Percentiles rank a stretch among this genome's conserved stretches.
Conservation (phyloP, 1,284 basidiomycete species). For the Melampsora americana region DNA sequence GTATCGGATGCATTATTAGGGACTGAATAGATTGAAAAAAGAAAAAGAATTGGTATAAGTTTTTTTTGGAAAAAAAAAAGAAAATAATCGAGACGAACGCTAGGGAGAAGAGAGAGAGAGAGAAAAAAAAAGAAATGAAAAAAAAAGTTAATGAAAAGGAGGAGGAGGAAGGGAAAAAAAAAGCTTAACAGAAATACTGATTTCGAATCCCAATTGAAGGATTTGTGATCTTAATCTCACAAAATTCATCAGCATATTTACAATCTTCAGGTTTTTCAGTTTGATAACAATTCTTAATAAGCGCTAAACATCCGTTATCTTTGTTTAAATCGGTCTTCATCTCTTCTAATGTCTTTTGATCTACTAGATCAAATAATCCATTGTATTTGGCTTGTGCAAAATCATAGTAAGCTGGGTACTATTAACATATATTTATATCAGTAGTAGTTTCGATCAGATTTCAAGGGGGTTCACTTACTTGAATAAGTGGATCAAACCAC, state of each 20-base stretch:
- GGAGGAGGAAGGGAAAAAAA: too few species aligned
- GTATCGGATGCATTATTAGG: not conserved
- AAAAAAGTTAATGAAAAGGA: not conserved
- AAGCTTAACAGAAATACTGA: constrained; percentile 40
- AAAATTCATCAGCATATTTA: constrained; percentile 26
- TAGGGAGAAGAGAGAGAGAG: not conserved
- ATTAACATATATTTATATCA: not conserved
- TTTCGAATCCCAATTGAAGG: constrained; percentile 26
- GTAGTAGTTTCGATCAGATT: not conserved
- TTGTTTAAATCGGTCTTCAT: constrained; percentile 12
- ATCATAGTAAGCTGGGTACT: constrained; percentile 38
- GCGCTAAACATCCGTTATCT: constrained; percentile 16
- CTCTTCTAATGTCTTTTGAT: not conserved
- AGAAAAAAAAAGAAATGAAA: not conserved
- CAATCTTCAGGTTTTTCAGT: constrained; percentile 27
- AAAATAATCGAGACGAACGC: not conserved
- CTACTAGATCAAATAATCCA: constrained; percentile 22
- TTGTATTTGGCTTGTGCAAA: constrained; percentile 41
- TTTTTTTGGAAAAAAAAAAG: not conserved
- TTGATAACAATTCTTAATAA: constrained; percentile 26
- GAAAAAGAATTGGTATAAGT: too few species aligned
- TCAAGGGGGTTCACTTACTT: constrained; percentile 7
- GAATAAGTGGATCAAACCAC: constrained; percentile 39
- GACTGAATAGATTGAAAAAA: not conserved
- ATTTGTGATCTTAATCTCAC: constrained; percentile 8